Base-by-base conservation (phyloP, 371 early-diverging fungal genomes). In the Massospora cicadina region DNA sequence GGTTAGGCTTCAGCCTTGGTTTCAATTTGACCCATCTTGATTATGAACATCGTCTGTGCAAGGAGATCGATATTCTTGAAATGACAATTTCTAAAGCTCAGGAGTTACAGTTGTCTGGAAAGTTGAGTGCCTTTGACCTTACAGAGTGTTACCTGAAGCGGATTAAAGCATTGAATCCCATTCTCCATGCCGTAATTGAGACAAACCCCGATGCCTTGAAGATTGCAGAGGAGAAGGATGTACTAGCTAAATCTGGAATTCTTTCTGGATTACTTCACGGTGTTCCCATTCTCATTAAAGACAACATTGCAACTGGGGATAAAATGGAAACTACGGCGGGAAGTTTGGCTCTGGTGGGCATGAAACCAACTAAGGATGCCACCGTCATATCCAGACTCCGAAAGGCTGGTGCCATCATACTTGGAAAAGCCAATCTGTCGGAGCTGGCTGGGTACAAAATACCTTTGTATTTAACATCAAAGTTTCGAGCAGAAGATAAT, bases 71-170 rank as follows among this genome's bases (percentile, higher is more conserved):
- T 26, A 57, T 57, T 57, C 26, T 10, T n/a, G 58, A 57, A n/a
- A 17, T 57, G 23, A 57, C 12, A 12, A 57, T 57, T 26, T 12
- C 12, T 23, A n/a, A 57, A 57, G 58, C 58, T 12, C 58, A 57
- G 23, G 28, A 57, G 23, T 26, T 57, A 7, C 28, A 57, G 23
- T 26, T 25, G 28, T 23, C 3, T 26, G 26, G 28, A 12, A 57
- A n/a, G 7, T 26, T 57, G 17, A 12, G 12, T 57, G 25, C 58
- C 23, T 43, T 27, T 53, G 60, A 69, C 33, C 64, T 69, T 30
- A 64, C 66, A 25, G 55, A 69, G 55, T 69, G 69, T 54, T 69
- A 69, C 54, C 43, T 68, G 13, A 58, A 60, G 10, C 65, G 68
- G 24, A 60, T 68, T 29, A 23, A 60, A 0, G 5, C 17, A 53